These are phyloP conservation scores for Tetrapisispora pingtungensis DNA, from an alignment of 805 yeast genomes.

Conservation along the genomic window DNA sequence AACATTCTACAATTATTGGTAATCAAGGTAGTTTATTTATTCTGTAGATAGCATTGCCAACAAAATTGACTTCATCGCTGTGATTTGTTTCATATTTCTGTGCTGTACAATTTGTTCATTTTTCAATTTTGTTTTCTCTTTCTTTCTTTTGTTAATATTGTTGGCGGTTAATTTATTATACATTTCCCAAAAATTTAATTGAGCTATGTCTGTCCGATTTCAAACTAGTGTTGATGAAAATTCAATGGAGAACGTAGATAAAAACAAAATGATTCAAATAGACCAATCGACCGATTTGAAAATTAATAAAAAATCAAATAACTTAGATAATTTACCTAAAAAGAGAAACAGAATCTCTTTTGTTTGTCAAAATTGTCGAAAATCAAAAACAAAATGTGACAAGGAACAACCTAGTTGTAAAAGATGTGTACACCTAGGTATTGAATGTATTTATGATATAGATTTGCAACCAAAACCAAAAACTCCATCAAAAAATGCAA, in stretches of 20 bases:
- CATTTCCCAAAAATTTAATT: too few relatives aligned
- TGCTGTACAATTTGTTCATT: too few relatives aligned
- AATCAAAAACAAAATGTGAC: slow-evolving; percentile 28
- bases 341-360: slow-evolving; percentile 27
- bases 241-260: too few relatives aligned
- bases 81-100: too few relatives aligned
- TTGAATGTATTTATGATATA: slow-evolving; percentile 26
- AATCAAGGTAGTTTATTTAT: too few relatives aligned
- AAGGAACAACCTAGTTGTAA: slow-evolving; percentile 25
- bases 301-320: not conserved
- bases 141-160: too few relatives aligned
- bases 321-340: not conserved
- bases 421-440: slow-evolving; percentile 21
- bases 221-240: not conserved
- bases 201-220: not conserved
- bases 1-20: too few relatives aligned
- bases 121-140: too few relatives aligned
- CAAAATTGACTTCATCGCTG: too few relatives aligned
- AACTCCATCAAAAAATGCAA: slow-evolving; percentile 25
- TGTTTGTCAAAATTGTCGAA: slow-evolving; percentile 28
- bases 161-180: too few relatives aligned
- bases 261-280: not conserved
- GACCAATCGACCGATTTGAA: not conserved
- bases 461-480: slow-evolving; percentile 25
- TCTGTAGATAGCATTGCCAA: too few relatives aligned